A percentile compares a stretch with the other conserved stretches of the same genome.
Evolutionary conservation across 495 filamentous ascomycete genomes (phyloP).

Genomic region (Xylaria flabelliformis): DNA sequence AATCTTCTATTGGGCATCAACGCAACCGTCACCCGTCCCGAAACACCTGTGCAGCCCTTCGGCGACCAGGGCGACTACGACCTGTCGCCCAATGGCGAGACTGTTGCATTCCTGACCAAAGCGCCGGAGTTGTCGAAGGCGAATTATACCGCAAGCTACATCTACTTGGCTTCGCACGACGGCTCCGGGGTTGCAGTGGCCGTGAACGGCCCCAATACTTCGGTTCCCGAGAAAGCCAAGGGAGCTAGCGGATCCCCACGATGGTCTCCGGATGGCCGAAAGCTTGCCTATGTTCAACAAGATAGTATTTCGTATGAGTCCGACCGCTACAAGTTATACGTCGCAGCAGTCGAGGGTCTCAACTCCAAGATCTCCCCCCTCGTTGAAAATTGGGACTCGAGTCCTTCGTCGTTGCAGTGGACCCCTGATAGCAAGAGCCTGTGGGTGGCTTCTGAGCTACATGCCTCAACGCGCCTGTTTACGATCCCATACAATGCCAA

Average conservation of each 20-base stretch:
- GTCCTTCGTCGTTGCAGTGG: constrained; percentile 62
- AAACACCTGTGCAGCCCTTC: constrained; percentile 54
- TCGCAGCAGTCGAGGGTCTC: constrained; percentile 46
- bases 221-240: constrained; percentile 30
- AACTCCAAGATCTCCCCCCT: constrained; percentile 54
- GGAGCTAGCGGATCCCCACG: constrained; percentile 72
- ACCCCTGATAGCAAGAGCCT: constrained; percentile 60
- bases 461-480: constrained; percentile 65
- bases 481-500: constrained; percentile 55
- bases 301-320: constrained; percentile 72
- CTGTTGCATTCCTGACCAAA: constrained; percentile 73
- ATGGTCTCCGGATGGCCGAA: constrained; percentile 68
- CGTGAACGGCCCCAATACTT: constrained; percentile 31
- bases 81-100: constrained; percentile 45
- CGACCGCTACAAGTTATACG: constrained; percentile 19
- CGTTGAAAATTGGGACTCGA: constrained; percentile 59
- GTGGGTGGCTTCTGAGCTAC: constrained; percentile 63
- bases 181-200: constrained; percentile 57
- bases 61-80: constrained; percentile 48
- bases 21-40: constrained; percentile 21
- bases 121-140: constrained; percentile 72
- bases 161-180: constrained; percentile 63
- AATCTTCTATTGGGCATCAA: constrained; percentile 22
- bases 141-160: constrained; percentile 68
- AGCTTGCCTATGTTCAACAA: constrained; percentile 72